Evolutionary conservation across 768 basidiomycete genomes (phyloP).

Genomic region (Mycena indigotica): DNA sequence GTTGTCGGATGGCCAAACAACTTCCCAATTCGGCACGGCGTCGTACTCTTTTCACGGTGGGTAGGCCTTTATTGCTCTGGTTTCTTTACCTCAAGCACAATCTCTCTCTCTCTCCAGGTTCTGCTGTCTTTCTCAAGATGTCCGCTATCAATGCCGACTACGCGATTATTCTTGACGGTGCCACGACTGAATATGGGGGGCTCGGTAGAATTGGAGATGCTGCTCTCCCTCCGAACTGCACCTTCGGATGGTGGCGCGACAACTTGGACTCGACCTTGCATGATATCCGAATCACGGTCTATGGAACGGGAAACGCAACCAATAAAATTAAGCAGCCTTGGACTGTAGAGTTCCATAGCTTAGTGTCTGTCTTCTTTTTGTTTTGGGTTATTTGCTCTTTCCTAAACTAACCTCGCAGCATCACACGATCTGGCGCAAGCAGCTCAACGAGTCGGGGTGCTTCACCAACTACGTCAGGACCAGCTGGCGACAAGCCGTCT

Average conservation of each 20-base stretch:
- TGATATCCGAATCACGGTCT: conserved; percentile 1
- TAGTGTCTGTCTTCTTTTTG: neutral
- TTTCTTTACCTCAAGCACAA: neutral
- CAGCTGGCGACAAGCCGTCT: no score
- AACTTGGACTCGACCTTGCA: neutral
- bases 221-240: conserved; percentile 5
- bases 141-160: conserved; percentile 6
- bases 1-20: neutral
- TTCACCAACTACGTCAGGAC: no score
- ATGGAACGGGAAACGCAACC: neutral
- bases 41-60: conserved; percentile 6
- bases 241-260: conserved; percentile 11
- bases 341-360: conserved; percentile 7
- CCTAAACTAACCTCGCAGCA: no score
- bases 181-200: conserved; percentile 2
- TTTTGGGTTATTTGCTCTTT: neutral
- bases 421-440: no score
- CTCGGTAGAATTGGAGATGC: neutral
- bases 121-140: conserved; percentile 2
- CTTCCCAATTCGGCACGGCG: neutral
- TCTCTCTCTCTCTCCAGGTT: neutral
- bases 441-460: no score
- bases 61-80: neutral
- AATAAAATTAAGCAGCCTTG: neutral
- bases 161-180: conserved; percentile 1